phyloP scores from a whole-genome alignment of 768 basidiomycete genomes.

The Leucosporidium creatinivorum region DNA sequence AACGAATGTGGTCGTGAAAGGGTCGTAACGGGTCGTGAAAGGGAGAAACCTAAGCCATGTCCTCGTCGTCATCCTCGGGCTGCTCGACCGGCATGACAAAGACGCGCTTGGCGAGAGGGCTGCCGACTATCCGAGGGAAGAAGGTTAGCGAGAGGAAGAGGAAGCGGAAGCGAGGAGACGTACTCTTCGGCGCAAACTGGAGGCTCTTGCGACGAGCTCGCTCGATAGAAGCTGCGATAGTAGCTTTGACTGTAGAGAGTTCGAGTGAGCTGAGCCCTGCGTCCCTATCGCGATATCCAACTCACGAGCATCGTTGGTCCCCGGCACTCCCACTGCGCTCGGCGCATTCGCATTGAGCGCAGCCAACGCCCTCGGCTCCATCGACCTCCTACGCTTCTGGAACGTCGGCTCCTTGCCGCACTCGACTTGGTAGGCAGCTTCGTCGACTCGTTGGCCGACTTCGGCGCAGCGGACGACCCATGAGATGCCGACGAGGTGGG shows the following conservation, averaged over 20 bases:
- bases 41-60: too few relatives aligned
- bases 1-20: too few relatives aligned
- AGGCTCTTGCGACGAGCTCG: constrained; percentile 25
- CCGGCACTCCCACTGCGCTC: not conserved
- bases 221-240: constrained; percentile 31
- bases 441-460: constrained; percentile 57
- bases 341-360: not conserved
- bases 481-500: constrained; percentile 69
- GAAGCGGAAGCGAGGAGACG: not conserved
- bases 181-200: constrained; percentile 17
- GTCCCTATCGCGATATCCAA: too few relatives aligned
- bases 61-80: constrained; percentile 1
- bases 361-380: constrained; percentile 33
- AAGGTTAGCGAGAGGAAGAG: not conserved
- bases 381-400: constrained; percentile 6
- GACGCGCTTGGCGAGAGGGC: constrained; percentile 28
- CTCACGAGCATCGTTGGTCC: constrained; percentile 16
- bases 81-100: constrained; percentile 14
- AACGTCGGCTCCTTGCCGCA: constrained; percentile 9
- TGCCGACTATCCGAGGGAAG: constrained; percentile 7
- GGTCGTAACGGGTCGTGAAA: too few relatives aligned
- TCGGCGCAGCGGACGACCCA: constrained; percentile 87
- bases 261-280: too few relatives aligned
- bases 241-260: constrained; percentile 16
- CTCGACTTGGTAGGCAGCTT: constrained; percentile 42